Percentiles rank a stretch among this genome's conserved stretches.
Conservation (phyloP, 176 grass and related monocot species). For the Ensete ventricosum region DNA sequence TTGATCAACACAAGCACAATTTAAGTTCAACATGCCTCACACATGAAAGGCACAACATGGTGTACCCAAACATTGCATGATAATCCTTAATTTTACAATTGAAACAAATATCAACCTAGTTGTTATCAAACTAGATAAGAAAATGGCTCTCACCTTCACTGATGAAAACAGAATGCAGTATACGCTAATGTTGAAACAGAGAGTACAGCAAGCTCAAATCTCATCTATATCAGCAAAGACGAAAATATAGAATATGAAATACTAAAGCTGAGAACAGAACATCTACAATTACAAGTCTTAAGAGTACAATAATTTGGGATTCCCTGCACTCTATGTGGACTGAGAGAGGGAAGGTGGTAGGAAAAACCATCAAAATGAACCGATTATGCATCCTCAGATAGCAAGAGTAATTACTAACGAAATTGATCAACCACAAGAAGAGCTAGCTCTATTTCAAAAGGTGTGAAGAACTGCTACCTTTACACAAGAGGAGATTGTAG, state of each 20-base stretch:
- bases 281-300: too few species aligned
- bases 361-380: too few species aligned
- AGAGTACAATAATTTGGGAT: neutral
- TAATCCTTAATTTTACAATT: neutral
- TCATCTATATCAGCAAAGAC: neutral
- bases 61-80: too few species aligned
- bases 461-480: constrained; percentile 36
- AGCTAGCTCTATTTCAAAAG: neutral
- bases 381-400: too few species aligned
- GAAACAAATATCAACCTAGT: neutral
- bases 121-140: neutral
- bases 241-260: neutral
- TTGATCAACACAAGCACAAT: neutral
- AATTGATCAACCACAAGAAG: neutral
- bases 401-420: neutral
- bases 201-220: neutral
- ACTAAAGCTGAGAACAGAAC: too few species aligned
- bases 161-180: neutral
- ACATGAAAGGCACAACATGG: neutral
- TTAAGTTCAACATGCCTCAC: neutral
- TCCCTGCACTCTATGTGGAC: neutral
- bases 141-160: too few species aligned
- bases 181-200: neutral
- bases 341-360: neutral
- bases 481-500: constrained; percentile 50